Percentiles rank a stretch among this genome's conserved stretches.
Conservation (phyloP, 1,284 basidiomycete species). For the Puccinia horiana region DNA sequence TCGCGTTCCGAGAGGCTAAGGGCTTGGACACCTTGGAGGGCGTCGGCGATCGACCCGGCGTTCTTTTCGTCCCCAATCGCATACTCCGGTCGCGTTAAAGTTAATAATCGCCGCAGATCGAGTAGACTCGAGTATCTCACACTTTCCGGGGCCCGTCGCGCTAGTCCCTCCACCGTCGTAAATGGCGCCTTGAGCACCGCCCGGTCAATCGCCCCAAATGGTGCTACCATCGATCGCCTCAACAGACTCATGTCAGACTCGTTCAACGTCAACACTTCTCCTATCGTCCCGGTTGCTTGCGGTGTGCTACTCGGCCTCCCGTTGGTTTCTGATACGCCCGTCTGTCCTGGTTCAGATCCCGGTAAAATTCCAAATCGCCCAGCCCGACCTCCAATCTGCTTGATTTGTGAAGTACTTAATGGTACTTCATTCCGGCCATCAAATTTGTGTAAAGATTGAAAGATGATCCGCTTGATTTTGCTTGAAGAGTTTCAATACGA, state of each 20-base stretch:
- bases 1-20: slow-evolving; percentile 58
- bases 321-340: background rate
- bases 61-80: slow-evolving; percentile 59
- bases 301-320: slow-evolving; percentile 65
- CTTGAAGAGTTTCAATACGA: slow-evolving; percentile 60
- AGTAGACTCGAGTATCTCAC: slow-evolving; percentile 56
- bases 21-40: slow-evolving; percentile 59
- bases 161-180: slow-evolving; percentile 57
- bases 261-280: slow-evolving; percentile 68
- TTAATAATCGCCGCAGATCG: slow-evolving; percentile 54
- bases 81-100: slow-evolving; percentile 60
- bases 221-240: slow-evolving; percentile 60
- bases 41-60: slow-evolving; percentile 58
- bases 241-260: slow-evolving; percentile 70
- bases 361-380: slow-evolving; percentile 77
- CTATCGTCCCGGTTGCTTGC: slow-evolving; percentile 58
- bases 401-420: slow-evolving; percentile 78
- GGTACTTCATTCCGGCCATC: slow-evolving; percentile 66
- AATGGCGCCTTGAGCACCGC: slow-evolving; percentile 61
- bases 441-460: slow-evolving; percentile 74
- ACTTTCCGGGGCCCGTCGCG: slow-evolving; percentile 57
- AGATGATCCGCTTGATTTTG: slow-evolving; percentile 88
- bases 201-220: slow-evolving; percentile 61
- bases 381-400: slow-evolving; percentile 94
- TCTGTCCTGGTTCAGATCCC: slow-evolving; percentile 2